Evolutionary conservation across 768 basidiomycete species (phyloP), one percentile per base, ranked within the genome.

Genomic region (Hypholoma fasciculare): DNA sequence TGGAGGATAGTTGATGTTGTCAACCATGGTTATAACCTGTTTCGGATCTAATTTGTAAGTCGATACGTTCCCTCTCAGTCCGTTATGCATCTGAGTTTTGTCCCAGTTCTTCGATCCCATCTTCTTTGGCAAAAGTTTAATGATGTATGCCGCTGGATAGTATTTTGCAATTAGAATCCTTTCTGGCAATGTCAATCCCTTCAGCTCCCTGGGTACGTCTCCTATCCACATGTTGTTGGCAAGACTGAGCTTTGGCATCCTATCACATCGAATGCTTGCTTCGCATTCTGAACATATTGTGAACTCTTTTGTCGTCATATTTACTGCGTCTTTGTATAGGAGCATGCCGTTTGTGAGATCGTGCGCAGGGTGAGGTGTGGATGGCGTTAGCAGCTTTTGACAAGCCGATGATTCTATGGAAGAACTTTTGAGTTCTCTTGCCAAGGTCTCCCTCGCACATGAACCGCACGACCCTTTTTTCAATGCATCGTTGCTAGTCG

Each of bases 141-240:
- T 58, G 0, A 78, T 64, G 47, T 71, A 78, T 7, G 65, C 72
- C 0, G 60, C 59, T 1, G 76, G 72, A 55, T 66, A 74, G 37
- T 68, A 67, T 5, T 56, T 61, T 0, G 73, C 61, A 2, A 79
- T 68, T 0, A 80, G 60, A 1, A 79, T 19, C 16, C 67, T 61
- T 58, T 81, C 77, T 0, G 74, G 72, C 0, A 80, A 56, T 0
- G 72, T 76, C 0, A 79, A 61, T 0, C 57, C 30, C 4, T 51
- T 0, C 0, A 80, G 59, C 34, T 70, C 53, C 0, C 20, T 38
- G 0, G 76, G 78, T 6, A 72, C 49, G 0, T 63, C 42, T 0
- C 77, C 76, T 19, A 80, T 62, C 78, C 78, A 80, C 63, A 78
- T 64, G 6, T 65, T 56, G 55, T 81, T 80, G 0, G 72, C 73